Base-by-base conservation (phyloP, 2,329 filamentous ascomycete genomes). In the Zelopaecilomyces penicillatus region DNA sequence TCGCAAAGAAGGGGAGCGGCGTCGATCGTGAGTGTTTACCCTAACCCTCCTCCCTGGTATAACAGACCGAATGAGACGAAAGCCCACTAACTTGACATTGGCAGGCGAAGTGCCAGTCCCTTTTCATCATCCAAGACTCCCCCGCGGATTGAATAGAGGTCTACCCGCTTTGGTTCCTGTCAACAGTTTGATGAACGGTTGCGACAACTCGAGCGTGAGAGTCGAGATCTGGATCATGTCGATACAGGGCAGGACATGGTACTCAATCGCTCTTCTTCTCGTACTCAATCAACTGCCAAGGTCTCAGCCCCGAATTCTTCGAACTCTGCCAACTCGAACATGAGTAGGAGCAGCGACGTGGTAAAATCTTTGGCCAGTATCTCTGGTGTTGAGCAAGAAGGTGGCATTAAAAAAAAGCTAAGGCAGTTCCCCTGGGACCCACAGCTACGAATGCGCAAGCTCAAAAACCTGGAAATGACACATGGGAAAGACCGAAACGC, bases 1-100 rank as follows among this genome's bases (percentile, higher is more conserved):
- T 57, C 80, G 89, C 48, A 89, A 89, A 63, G 90, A 96, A 63
- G 91, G 87, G 26, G 87, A 94, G 65, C 76, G 87, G 54, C 77
- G 90, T 61, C 75, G 83, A 71, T 88, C 85, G 83, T 89, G 70
- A 73, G 85, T 78, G 10, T 31, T 10, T 30, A 37, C 19, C n/a
- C 26, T 33, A 37, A 42, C 39, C 39, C 41, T 43, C 37, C 10
- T 37, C 9, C 19, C n/a, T 27, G 19, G 11, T 26, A 39, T 28
- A 6, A 5, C 19, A 11, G 10, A 41, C n/a, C 12, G 27, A 11
- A 19, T 43, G 27, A 37, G 10, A 12, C 31, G 7, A 35, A 38
- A 37, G 26, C 41, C 5, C 31, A 3, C 19, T 19, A 19, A 19
- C 19, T 19, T 19, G 19, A 19, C 19, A 31, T 7, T 9, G 29